phyloP scores from a whole-genome alignment of 2,329 filamentous ascomycete genomes.

The Stemphylium beticola region DNA sequence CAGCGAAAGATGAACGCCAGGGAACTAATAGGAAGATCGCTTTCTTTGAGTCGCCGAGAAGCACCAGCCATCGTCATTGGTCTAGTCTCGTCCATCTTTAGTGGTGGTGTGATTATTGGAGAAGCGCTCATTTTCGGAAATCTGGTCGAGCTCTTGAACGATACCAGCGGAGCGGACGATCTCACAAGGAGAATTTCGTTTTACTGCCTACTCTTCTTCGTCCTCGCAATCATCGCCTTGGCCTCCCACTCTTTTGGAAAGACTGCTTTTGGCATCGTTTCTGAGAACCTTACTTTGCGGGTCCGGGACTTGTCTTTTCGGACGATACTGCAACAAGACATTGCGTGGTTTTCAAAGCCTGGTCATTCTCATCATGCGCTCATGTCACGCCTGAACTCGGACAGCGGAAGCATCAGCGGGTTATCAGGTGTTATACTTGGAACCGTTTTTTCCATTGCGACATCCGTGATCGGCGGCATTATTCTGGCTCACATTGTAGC shows the following conservation, averaged over 20 bases:
- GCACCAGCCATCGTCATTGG: slow-evolving; percentile 50
- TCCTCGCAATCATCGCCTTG: slow-evolving; percentile 59
- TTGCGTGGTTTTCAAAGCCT: slow-evolving; percentile 56
- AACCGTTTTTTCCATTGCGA: slow-evolving; percentile 57
- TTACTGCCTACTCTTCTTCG: slow-evolving; percentile 60
- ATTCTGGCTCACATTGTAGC: slow-evolving; percentile 56
- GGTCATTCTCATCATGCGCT: slow-evolving; percentile 53
- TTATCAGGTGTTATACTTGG: slow-evolving; percentile 58
- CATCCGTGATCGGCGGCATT: slow-evolving; percentile 56
- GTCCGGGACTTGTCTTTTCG: slow-evolving; percentile 56
- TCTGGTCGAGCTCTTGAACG: slow-evolving; percentile 39
- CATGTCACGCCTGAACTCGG: slow-evolving; percentile 56
- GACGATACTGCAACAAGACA: slow-evolving; percentile 62
- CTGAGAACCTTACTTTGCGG: slow-evolving; percentile 53
- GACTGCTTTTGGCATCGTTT: slow-evolving; percentile 57
- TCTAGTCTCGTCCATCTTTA: slow-evolving; percentile 53
- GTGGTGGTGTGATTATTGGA: slow-evolving; percentile 62
- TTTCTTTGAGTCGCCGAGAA: slow-evolving; percentile 47
- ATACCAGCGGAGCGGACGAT: slow-evolving; percentile 23
- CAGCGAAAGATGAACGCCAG: slow-evolving; percentile 19
- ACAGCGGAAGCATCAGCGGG: slow-evolving; percentile 56
- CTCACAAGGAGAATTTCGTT: slow-evolving; percentile 46
- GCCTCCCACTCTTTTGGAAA: slow-evolving; percentile 53
- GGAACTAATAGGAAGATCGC: slow-evolving; percentile 32
- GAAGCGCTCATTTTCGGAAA: slow-evolving; percentile 50